Conservation (phyloP, 345 rosid species). For the Acer negundo region DNA sequence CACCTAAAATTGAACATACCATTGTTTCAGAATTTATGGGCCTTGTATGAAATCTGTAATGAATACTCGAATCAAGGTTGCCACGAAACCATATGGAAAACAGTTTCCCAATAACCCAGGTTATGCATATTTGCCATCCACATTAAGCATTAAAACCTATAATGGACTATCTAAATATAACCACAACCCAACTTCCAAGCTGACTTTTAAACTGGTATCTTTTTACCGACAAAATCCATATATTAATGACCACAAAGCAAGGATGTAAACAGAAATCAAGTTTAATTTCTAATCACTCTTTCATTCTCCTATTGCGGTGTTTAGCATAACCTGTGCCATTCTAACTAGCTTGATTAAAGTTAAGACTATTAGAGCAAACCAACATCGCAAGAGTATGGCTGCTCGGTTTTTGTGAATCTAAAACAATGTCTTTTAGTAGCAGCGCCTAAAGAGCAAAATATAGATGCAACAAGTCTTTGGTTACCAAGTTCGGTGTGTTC, state of each 20-base stretch:
- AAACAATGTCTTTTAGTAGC: neutral
- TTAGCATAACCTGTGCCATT: neutral
- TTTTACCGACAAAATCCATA: neutral
- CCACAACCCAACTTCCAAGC: neutral
- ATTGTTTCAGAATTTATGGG: neutral
- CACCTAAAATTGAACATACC: neutral
- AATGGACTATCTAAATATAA: neutral
- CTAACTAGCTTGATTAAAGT: neutral
- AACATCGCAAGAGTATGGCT: neutral
- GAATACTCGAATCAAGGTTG: neutral
- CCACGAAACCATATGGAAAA: neutral
- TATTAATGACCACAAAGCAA: neutral
- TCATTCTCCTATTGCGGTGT: neutral
- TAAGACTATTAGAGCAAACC: neutral
- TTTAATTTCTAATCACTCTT: neutral
- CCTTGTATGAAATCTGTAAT: neutral
- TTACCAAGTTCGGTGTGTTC: neutral
- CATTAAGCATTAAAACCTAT: neutral
- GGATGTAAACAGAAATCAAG: neutral
- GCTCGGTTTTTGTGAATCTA: neutral
- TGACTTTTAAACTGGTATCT: neutral
- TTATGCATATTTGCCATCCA: neutral
- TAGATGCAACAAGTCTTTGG: neutral
- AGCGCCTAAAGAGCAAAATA: neutral
- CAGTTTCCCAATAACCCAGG: neutral